Evolutionary conservation across 805 yeast genomes (phyloP).

Genomic region (Schwanniomyces vanrijiae): DNA sequence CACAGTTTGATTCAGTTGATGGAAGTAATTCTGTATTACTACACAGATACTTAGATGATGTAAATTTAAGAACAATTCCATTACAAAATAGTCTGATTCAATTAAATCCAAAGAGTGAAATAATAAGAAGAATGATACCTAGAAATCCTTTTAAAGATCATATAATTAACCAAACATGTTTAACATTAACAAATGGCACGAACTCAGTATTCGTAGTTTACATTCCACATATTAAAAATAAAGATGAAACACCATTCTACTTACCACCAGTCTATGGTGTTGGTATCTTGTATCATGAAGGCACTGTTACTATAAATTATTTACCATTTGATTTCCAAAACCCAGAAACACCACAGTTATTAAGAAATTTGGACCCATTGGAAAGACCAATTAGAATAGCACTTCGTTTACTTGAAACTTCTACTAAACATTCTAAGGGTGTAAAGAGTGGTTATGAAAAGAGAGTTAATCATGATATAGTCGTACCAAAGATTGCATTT

Average conservation of each 20-base stretch:
- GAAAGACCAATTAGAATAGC: slow-evolving; percentile 83
- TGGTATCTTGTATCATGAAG: slow-evolving; percentile 56
- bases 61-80: slow-evolving; percentile 29
- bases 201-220: slow-evolving; percentile 63
- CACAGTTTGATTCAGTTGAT: slow-evolving; percentile 32
- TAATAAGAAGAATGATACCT: slow-evolving; percentile 87
- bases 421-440: slow-evolving; percentile 81
- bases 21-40: slow-evolving; percentile 20
- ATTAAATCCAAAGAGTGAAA: slow-evolving; percentile 41
- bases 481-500: slow-evolving; percentile 78
- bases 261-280: slow-evolving; percentile 84
- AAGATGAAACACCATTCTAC: slow-evolving; percentile 77
- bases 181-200: slow-evolving; percentile 38
- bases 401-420: slow-evolving; percentile 72
- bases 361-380: slow-evolving; percentile 36
- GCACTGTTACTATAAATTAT: slow-evolving; percentile 69
- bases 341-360: slow-evolving; percentile 17
- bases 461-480: slow-evolving; percentile 83
- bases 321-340: slow-evolving; percentile 50
- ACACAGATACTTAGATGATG: slow-evolving; percentile 35
- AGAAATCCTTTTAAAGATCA: slow-evolving; percentile 85
- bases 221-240: slow-evolving; percentile 65
- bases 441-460: slow-evolving; percentile 82
- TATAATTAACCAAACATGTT: slow-evolving; percentile 82
- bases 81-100: slow-evolving; percentile 17